phyloP scores from a whole-genome alignment of 495 filamentous ascomycete genomes.

The Elasticomyces elasticus region DNA sequence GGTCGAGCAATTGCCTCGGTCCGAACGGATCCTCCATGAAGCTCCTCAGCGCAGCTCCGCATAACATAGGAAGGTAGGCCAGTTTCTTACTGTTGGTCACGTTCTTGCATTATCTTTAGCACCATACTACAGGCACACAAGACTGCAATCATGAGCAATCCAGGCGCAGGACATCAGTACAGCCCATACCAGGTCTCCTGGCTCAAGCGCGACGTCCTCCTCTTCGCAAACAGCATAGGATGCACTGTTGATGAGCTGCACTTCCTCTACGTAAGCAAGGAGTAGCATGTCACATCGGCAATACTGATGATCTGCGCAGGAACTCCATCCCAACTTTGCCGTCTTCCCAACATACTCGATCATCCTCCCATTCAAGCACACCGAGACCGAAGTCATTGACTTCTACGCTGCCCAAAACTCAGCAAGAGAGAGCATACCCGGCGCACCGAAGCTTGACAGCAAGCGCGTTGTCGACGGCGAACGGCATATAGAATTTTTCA shows the following conservation, averaged over 20 bases:
- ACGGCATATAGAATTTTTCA: constrained; percentile 66
- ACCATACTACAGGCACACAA: background rate
- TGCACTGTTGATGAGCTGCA: constrained; percentile 76
- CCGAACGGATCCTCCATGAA: background rate
- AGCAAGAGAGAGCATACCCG: constrained; percentile 46
- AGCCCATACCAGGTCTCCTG: constrained; percentile 62
- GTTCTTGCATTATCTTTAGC: background rate
- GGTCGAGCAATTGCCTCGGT: background rate
- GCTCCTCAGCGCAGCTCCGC: background rate
- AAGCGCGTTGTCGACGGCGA: constrained; percentile 74
- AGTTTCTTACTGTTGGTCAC: background rate
- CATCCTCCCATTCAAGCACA: constrained; percentile 76
- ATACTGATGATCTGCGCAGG: constrained; percentile 12
- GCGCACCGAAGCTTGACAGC: constrained; percentile 67
- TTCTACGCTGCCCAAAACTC: constrained; percentile 60
- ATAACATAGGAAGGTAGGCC: background rate
- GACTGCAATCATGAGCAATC: constrained; percentile 25
- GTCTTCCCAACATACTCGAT: constrained; percentile 83
- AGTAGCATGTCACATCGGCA: background rate
- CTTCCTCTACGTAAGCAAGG: constrained; percentile 66
- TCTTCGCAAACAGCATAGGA: constrained; percentile 83
- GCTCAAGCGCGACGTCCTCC: constrained; percentile 75
- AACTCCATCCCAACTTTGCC: constrained; percentile 56
- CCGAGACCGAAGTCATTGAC: constrained; percentile 67
- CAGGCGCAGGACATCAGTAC: constrained; percentile 72